A percentile compares a stretch with the other conserved stretches of the same genome.
Evolutionary conservation across 352 stramenopile species (phyloP).

Genomic region (Thalassiosira pacifica): DNA sequence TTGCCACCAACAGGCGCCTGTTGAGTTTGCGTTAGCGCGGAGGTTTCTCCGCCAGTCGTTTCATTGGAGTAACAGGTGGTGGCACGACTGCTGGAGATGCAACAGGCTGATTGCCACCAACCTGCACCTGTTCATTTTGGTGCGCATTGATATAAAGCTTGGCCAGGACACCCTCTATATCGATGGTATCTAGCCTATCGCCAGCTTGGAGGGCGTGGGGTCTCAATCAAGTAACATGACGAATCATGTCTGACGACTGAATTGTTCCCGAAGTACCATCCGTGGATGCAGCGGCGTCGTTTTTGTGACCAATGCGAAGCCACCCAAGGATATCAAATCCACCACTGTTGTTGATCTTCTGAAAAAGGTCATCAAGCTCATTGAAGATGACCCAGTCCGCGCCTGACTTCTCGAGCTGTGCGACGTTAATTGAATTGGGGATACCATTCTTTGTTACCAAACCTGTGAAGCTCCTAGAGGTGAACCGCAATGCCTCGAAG

Average conservation of each 20-base stretch:
- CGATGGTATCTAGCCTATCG: no score
- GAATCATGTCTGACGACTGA: not conserved
- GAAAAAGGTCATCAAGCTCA: not conserved
- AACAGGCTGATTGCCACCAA: no score
- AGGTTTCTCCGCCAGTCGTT: no score
- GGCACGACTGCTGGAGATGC: no score
- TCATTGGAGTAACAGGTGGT: no score
- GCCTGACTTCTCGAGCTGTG: not conserved
- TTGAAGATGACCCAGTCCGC: not conserved
- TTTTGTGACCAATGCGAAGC: not conserved
- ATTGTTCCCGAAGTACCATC: not conserved
- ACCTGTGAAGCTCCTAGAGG: not conserved
- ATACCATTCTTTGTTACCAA: not conserved
- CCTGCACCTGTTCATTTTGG: no score
- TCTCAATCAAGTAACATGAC: not conserved
- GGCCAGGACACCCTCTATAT: no score
- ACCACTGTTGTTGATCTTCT: not conserved
- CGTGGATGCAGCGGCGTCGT: not conserved
- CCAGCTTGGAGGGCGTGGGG: no score
- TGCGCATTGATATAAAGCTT: no score
- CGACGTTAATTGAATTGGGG: not conserved
- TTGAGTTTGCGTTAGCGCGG: no score
- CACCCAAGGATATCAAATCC: slow-evolving; percentile 2
- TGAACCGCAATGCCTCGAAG: not conserved
- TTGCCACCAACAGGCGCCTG: no score